Base-by-base conservation (phyloP, 192 early-diverging fungal species). In the Chytriomyces sp. region DNA sequence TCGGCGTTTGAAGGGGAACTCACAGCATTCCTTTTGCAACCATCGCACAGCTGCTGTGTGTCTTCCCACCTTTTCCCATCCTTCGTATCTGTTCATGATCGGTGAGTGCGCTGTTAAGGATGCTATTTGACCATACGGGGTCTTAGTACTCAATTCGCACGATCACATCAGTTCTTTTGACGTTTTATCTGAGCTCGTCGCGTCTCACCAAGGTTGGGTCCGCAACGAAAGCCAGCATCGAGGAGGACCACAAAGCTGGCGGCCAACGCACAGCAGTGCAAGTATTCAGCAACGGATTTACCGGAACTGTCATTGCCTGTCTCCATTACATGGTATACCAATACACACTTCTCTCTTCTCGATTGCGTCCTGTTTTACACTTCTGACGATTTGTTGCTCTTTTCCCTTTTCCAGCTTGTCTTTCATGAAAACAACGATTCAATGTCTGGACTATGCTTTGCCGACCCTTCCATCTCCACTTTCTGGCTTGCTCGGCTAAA, bases 111-210 rank as follows among this genome's bases (percentile, higher is more conserved):
- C 28, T 13, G 8, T 47, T 26, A 11, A 16, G 11, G 35, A 64
- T 26, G 63, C 63, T 5, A 20, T 16, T 20, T 57, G 53, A 57
- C 13, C 53, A 57, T 57, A 57, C 3, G 20, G 53, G 13, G 5
- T 20, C 16, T 28, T 64, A 5, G 2, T 5, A n/a, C 28, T 64
- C 63, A n/a, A 23, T 64, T 64, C 63, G 26, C n/a, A 26, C 63
- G 3, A 23, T 64, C 57, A 59, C 11, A 23, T 64, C 24, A 61
- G 86, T 91, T 8, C 84, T 95, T 20, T 67, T 97, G 26, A 82
- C 81, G 1, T 97, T 97, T 73, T 97, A 91, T 75, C 77, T 94
- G 4, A 85, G 92, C 1, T 86, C 91, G 60, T 83, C 86, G 16
- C 79, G 76, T 53, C 83, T 87, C 77, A 91, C 90, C 73, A 88